A percentile compares a stretch with the other conserved stretches of the same genome.
phyloP scores from a whole-genome alignment of 768 basidiomycete genomes.

The Zangia roseola region DNA sequence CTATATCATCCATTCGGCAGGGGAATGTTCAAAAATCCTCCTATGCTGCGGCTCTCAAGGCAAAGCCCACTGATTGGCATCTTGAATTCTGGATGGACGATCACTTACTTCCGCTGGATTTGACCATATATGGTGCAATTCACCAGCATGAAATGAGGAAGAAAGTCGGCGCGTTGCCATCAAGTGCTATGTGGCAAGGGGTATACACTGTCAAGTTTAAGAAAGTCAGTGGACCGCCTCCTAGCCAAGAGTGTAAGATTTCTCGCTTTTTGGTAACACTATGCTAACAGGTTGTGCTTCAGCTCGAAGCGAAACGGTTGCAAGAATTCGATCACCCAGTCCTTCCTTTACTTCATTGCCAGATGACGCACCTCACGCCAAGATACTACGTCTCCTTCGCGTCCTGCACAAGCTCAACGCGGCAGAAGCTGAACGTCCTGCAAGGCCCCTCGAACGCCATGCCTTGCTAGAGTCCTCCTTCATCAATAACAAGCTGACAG shows the following conservation, averaged over 20 bases:
- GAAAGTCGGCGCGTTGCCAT: slow-evolving; percentile 59
- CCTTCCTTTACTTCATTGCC: slow-evolving; percentile 77
- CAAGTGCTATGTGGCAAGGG: slow-evolving; percentile 83
- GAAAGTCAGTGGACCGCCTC: slow-evolving; percentile 83
- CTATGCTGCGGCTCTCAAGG: slow-evolving; percentile 92
- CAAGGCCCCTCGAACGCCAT: slow-evolving; percentile 47
- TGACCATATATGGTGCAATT: slow-evolving; percentile 95
- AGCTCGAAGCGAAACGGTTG: slow-evolving; percentile 39
- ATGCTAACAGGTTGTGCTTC: slow-evolving; percentile 17
- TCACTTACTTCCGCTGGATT: slow-evolving; percentile 74
- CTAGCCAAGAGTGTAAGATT: slow-evolving; percentile 56
- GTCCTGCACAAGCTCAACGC: slow-evolving; percentile 83
- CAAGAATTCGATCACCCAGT: slow-evolving; percentile 58
- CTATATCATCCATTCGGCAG: slow-evolving; percentile 33
- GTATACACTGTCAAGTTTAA: slow-evolving; percentile 91
- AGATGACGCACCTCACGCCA: slow-evolving; percentile 81
- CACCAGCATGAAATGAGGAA: slow-evolving; percentile 88
- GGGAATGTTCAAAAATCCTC: slow-evolving; percentile 51
- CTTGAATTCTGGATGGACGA: slow-evolving; percentile 95
- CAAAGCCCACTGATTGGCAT: slow-evolving; percentile 95
- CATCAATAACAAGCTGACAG: slow-evolving; percentile 96
- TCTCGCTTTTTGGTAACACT: not conserved
- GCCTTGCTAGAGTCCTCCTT: slow-evolving; percentile 80
- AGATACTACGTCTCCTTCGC: slow-evolving; percentile 86
- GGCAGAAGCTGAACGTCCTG: slow-evolving; percentile 61